phyloP scores from a whole-genome alignment of 495 filamentous ascomycete genomes.

The Podospora australis region DNA sequence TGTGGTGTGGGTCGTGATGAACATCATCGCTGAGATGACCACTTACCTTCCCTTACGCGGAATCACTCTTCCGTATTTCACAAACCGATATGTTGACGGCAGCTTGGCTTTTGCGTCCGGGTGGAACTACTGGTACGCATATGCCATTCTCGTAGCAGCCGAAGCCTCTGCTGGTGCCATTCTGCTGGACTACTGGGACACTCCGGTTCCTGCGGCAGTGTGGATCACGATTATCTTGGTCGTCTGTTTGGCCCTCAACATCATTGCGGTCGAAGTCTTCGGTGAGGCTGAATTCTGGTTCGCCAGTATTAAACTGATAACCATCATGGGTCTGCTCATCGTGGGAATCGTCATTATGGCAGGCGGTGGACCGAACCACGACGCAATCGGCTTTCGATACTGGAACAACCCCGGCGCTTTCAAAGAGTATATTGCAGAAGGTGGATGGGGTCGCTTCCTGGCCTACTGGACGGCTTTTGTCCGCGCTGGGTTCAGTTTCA shows the following conservation, averaged over 20 bases:
- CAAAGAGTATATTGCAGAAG: conserved; percentile 47
- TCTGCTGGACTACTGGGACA: conserved; percentile 51
- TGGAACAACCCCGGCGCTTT: conserved; percentile 71
- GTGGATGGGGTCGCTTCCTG: conserved; percentile 43
- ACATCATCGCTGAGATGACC: conserved; percentile 43
- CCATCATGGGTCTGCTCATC: conserved; percentile 61
- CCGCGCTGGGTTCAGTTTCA: conserved; percentile 43
- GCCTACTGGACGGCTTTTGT: conserved; percentile 43
- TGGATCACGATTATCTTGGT: conserved; percentile 53
- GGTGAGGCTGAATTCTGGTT: conserved; percentile 63
- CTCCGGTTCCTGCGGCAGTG: conserved; percentile 44
- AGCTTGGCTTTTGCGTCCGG: conserved; percentile 76
- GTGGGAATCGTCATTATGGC: conserved; percentile 67
- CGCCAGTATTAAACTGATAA: conserved; percentile 62
- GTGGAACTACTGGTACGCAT: conserved; percentile 62
- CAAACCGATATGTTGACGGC: conserved; percentile 65
- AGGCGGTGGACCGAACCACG: conserved; percentile 54
- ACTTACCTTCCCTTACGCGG: conserved; percentile 59
- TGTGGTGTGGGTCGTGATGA: conserved; percentile 42
- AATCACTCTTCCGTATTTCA: conserved; percentile 56
- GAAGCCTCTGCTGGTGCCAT: conserved; percentile 46
- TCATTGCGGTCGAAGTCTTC: conserved; percentile 47
- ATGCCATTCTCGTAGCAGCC: conserved; percentile 43
- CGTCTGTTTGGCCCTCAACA: conserved; percentile 38
- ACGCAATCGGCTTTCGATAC: conserved; percentile 56